Evolutionary conservation across 23 red algal genomes (phyloP), one percentile per base, ranked within the genome.

Genomic region (Gracilaria domingensis): DNA sequence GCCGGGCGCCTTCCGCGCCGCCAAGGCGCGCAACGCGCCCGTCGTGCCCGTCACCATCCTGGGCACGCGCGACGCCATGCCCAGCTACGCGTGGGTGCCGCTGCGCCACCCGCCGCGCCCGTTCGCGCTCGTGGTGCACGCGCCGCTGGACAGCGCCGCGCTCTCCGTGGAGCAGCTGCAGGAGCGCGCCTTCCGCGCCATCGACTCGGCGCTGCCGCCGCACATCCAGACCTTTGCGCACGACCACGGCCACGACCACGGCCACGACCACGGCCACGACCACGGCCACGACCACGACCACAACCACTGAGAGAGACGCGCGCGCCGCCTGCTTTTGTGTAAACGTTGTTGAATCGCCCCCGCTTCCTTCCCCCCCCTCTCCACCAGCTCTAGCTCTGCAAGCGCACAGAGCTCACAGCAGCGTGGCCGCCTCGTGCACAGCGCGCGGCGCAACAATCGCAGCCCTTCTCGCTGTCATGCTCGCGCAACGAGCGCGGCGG

Each of bases 11-110:
- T 99, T 99, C 80, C 89, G 91, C 61, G 97, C 94, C 25, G 97
- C 97, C 2, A 93, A 93, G 59, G 48, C 85, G 49, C 77, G 82
- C 20, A 76, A 81, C 32, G 97, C 87, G 18, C 84, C 86, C 4
- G 84, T 99, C 28, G 94, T 99, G 14, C 93, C 97, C 34, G 78
- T 99, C 58, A 99, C 97, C 26, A 93, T 99, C 42, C 47, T 61
- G 24, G 93, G 93, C 34, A 94, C 97, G 6, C 44, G 88, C 16
- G 93, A 99, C 32, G 50, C 94, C 45, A 99, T 99, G 97, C 97
- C 97, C 8, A 50, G 73, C 25, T 76, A 76, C 36, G 93, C 97
- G 23, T 88, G 84, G 78, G 64, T 93, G 35, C 97, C 97, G 9
- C 48, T 99, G 65, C 25, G 62, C n/a, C 85, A 83, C 79, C 92